Evolutionary conservation across 768 basidiomycete species (phyloP).

Genomic region (Neoboletus subvelutipes): DNA sequence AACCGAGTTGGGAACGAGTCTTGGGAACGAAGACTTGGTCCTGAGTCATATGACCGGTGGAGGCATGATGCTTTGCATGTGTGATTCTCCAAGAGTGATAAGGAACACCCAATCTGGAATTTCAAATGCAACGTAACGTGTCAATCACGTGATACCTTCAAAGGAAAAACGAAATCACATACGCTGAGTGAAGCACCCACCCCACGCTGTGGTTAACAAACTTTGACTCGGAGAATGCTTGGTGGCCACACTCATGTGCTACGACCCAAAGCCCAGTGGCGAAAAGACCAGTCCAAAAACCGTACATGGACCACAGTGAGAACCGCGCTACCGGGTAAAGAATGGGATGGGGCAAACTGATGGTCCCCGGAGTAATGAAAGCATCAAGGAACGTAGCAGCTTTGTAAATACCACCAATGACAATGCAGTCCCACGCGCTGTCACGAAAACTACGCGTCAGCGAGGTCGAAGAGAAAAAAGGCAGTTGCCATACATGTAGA

Average conservation of each 20-base stretch:
- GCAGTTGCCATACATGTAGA: slow-evolving; percentile 63
- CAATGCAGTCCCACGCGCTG: slow-evolving; percentile 73
- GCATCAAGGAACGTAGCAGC: slow-evolving; percentile 61
- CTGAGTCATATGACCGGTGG: slow-evolving; percentile 88
- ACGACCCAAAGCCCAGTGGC: slow-evolving; percentile 93
- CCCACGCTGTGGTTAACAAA: slow-evolving; percentile 89
- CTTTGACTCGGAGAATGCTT: slow-evolving; percentile 93
- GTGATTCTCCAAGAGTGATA: slow-evolving; percentile 97
- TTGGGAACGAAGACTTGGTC: slow-evolving; percentile 95
- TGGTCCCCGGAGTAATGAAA: slow-evolving; percentile 52
- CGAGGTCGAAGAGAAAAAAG: background rate
- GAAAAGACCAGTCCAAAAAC: slow-evolving; percentile 80
- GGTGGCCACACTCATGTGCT: slow-evolving; percentile 95
- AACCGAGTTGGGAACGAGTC: slow-evolving; percentile 72
- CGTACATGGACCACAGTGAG: slow-evolving; percentile 77
- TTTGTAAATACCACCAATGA: slow-evolving; percentile 71
- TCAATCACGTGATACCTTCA: slow-evolving; percentile 25
- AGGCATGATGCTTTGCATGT: slow-evolving; percentile 94
- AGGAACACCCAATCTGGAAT: slow-evolving; percentile 80
- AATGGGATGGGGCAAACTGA: slow-evolving; percentile 57
- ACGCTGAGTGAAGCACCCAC: slow-evolving; percentile 91
- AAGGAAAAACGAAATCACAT: slow-evolving; percentile 28
- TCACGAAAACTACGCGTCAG: slow-evolving; percentile 13
- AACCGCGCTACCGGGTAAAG: slow-evolving; percentile 63
- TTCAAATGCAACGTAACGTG: slow-evolving; percentile 6